Base-by-base conservation (phyloP, 805 yeast genomes). In the Gaillardinia entomophila region DNA sequence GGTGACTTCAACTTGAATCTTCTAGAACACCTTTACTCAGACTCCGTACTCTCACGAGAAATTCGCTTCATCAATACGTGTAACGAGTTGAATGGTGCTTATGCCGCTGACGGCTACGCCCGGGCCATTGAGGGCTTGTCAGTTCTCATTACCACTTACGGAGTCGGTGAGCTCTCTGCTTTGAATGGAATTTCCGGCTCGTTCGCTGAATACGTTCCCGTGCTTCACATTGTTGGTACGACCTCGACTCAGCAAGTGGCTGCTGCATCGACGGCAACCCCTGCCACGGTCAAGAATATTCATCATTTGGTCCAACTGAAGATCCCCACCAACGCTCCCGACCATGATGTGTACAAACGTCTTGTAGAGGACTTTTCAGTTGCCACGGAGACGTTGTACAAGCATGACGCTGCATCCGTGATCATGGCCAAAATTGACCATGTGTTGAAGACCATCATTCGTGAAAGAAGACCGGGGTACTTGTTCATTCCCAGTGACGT, bases 81-180 rank as follows among this genome's bases (percentile, higher is more conserved):
- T 62, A 88, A 88, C 51, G 97, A 88, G 61, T 68, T 88, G 42
- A 89, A 88, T 51, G 81, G 92, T 3, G 92, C 94, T 6, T 88
- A 89, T 53, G 79, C 92, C 4, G 89, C 90, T 6, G 96, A 89
- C 55, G 97, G 96, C 4, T 89, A 85, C 49, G 77, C 92, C 13
- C 68, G 79, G 18, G 65, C 69, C 30, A 71, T 75, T n/a, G 71
- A 83, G 5, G 63, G 68, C 4, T 44, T 62, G 37, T 85, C 87
- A 33, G 87, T 78, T 14, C 55, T 69, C 42, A 58, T 69, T 32
- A 78, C 89, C 32, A 87, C 96, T 3, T 84, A 69, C 56, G 96
- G 96, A 31, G 96, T 87, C 12, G 96, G 96, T 36, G 96, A 87
- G 54, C 68, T 86, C 40, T 77, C 87, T 37, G 94, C 95, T 2